Conservation (phyloP, 169 alveolate species). For the Plasmodium falciparum region DNA sequence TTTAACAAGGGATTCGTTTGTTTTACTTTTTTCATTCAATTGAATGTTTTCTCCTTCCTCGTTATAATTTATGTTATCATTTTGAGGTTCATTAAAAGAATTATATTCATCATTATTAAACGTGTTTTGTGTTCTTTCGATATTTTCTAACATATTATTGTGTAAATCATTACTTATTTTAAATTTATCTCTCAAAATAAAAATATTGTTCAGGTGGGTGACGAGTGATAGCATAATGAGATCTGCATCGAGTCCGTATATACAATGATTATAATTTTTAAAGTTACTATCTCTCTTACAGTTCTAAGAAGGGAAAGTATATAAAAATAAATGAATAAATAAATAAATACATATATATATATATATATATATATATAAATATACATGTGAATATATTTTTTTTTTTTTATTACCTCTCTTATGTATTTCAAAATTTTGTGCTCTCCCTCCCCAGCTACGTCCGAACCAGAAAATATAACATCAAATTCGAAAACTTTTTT, state of each 20-base stretch:
- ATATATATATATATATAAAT: not conserved
- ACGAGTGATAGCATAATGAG: conserved; percentile 95
- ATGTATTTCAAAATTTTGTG: conserved; percentile 96
- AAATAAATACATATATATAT: not conserved
- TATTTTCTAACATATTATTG: conserved; percentile 44
- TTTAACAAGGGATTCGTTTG: not conserved
- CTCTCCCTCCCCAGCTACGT: conserved; percentile 98
- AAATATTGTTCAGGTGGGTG: conserved; percentile 95
- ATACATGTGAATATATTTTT: not conserved
- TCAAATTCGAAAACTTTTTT: conserved; percentile 89
- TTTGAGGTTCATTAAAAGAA: not conserved
- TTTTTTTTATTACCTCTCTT: conserved; percentile 60
- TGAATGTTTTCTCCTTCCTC: not conserved
- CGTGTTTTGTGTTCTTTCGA: conserved; percentile 78
- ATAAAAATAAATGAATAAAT: not conserved
- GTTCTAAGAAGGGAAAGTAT: conserved; percentile 19
- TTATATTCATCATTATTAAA: conserved; percentile 76
- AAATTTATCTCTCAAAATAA: conserved; percentile 93
- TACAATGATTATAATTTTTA: conserved; percentile 90
- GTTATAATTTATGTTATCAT: not conserved
- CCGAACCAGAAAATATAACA: conserved; percentile 93
- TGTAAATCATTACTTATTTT: conserved; percentile 78
- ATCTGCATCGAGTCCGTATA: conserved; percentile 98
- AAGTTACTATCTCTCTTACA: conserved; percentile 38
- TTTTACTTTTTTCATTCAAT: not conserved